Evolutionary conservation across 371 early-diverging fungal species (phyloP).

Genomic region (Zychaea mexicana): DNA sequence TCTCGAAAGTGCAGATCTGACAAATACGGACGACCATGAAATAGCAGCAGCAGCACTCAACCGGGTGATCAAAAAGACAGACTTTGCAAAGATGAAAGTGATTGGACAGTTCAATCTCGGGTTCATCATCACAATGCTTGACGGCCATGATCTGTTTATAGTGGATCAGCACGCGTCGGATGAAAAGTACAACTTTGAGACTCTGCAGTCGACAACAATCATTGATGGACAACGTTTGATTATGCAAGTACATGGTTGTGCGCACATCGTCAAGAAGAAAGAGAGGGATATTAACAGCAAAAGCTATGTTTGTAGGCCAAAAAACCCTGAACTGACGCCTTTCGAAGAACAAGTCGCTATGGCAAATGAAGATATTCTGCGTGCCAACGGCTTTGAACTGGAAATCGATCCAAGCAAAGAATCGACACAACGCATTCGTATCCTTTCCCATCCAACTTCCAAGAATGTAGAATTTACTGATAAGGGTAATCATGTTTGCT

Average conservation of each 20-base stretch:
- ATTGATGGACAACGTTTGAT: slow-evolving; percentile 69
- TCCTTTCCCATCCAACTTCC: slow-evolving; percentile 70
- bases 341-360: slow-evolving; percentile 81
- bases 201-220: slow-evolving; percentile 59
- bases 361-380: slow-evolving; percentile 72
- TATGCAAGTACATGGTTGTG: slow-evolving; percentile 14
- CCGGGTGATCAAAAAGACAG: slow-evolving; percentile 73
- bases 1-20: slow-evolving; percentile 37
- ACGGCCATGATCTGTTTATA: slow-evolving; percentile 79
- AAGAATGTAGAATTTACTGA: slow-evolving; percentile 65
- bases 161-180: slow-evolving; percentile 99
- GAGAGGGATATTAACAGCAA: background rate
- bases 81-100: slow-evolving; percentile 85
- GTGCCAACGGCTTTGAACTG: slow-evolving; percentile 82
- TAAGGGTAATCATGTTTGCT: slow-evolving; percentile 31
- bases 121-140: slow-evolving; percentile 87
- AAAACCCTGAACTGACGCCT: slow-evolving; percentile 67
- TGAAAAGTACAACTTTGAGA: slow-evolving; percentile 98
- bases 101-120: slow-evolving; percentile 99
- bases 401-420: slow-evolving; percentile 53
- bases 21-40: slow-evolving; percentile 44
- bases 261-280: background rate
- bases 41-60: slow-evolving; percentile 57
- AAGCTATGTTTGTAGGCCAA: slow-evolving; percentile 25
- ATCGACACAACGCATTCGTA: slow-evolving; percentile 64